Evolutionary conservation across 176 grass and related monocot species (phyloP).

Genomic region (Musa acuminata): DNA sequence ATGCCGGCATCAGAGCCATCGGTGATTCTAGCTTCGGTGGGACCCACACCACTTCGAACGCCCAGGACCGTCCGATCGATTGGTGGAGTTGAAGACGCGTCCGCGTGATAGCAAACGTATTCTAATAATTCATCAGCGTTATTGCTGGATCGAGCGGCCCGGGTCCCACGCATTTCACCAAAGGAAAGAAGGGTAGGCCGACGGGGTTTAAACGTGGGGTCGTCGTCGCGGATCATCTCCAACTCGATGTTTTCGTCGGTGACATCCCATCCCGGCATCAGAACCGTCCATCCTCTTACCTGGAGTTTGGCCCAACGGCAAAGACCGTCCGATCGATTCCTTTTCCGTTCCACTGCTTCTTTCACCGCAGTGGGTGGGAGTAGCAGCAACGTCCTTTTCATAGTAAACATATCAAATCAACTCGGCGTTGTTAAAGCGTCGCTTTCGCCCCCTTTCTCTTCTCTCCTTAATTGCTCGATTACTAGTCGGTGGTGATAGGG

Average conservation of each 20-base stretch:
- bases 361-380: not conserved
- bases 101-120: too few species aligned
- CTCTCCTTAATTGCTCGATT: not conserved
- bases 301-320: not conserved
- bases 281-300: not conserved
- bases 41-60: not conserved
- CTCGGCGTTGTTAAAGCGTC: conserved; percentile 3
- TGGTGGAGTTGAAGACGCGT: too few species aligned
- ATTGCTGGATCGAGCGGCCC: too few species aligned
- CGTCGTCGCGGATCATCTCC: not conserved
- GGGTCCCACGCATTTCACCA: too few species aligned
- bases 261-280: not conserved
- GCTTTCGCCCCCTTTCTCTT: not conserved
- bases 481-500: not conserved
- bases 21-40: not conserved
- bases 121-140: too few species aligned
- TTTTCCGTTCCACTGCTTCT: too few species aligned
- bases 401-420: not conserved
- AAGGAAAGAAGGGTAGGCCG: too few species aligned
- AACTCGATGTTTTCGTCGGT: not conserved
- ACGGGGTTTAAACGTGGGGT: too few species aligned
- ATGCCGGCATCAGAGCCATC: not conserved
- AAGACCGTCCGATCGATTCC: too few species aligned
- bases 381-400: not conserved
- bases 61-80: too few species aligned